Evolutionary conservation across 225 moss, liverwort and hornwort genomes (phyloP).

Genomic region (Anthoceros angustus): DNA sequence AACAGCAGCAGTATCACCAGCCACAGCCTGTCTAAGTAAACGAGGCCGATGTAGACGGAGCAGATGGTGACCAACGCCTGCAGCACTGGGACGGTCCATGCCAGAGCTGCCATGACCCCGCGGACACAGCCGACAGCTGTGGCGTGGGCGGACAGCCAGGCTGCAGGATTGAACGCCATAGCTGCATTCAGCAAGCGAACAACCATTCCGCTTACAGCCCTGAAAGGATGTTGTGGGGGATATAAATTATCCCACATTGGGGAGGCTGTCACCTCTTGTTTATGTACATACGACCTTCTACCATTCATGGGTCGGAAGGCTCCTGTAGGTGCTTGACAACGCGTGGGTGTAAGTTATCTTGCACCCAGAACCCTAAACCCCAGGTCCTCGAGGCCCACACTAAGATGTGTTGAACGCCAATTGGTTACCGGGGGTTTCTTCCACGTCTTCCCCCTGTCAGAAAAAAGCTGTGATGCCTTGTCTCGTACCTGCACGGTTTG

Average conservation of each 20-base stretch:
- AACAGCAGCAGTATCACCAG: not conserved
- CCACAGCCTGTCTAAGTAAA: not conserved
- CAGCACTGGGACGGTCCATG: not conserved
- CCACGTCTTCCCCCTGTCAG: constrained; percentile 1
- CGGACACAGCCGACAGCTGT: not conserved
- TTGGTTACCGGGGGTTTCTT: not conserved
- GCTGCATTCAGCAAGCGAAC: too few relatives aligned
- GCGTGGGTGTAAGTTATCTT: not conserved
- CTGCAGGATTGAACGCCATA: too few relatives aligned
- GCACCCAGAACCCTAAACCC: not conserved
- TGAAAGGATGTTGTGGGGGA: too few relatives aligned
- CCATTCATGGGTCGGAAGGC: constrained; percentile 4
- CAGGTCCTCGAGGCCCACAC: not conserved
- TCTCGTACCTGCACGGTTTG: not conserved
- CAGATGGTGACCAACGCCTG: not conserved
- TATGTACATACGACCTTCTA: too few relatives aligned
- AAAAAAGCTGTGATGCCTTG: not conserved
- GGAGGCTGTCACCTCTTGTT: too few relatives aligned
- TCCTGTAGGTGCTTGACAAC: not conserved
- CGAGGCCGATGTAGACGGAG: not conserved
- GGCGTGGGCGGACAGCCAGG: not conserved
- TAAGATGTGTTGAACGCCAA: not conserved
- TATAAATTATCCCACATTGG: too few relatives aligned
- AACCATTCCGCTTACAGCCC: too few relatives aligned
- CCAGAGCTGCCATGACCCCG: too few relatives aligned